These are phyloP conservation scores for Mycena kentingensis DNA, from an alignment of 768 basidiomycete genomes.

Conservation along the genomic window DNA sequence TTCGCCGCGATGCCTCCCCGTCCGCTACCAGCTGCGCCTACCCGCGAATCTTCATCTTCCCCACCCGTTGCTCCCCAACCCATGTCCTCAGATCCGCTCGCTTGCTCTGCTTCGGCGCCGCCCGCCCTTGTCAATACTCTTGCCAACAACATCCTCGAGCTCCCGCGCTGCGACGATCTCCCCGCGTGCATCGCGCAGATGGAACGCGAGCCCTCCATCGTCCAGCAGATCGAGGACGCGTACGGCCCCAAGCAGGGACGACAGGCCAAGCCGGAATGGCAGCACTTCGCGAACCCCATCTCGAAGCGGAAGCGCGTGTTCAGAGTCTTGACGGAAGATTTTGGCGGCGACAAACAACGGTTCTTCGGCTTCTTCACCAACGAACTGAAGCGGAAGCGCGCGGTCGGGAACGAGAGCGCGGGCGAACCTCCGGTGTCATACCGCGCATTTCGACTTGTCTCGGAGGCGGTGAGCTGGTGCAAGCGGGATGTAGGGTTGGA, in stretches of 20 bases:
- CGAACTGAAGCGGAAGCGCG: neutral
- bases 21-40: too few relatives aligned
- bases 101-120: too few relatives aligned
- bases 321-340: neutral
- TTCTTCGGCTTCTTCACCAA: neutral
- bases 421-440: too few relatives aligned
- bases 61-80: too few relatives aligned
- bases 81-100: too few relatives aligned
- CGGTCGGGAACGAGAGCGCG: neutral
- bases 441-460: neutral
- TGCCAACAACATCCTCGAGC: too few relatives aligned
- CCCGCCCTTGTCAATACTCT: too few relatives aligned
- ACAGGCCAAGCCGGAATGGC: neutral
- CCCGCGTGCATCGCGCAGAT: too few relatives aligned
- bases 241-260: neutral
- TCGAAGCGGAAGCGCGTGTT: neutral
- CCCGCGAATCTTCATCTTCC: too few relatives aligned
- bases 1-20: too few relatives aligned
- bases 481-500: neutral
- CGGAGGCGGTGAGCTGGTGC: neutral
- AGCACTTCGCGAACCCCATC: neutral
- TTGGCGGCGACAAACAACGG: neutral
- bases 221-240: neutral
- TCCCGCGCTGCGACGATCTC: too few relatives aligned
- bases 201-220: too few relatives aligned